phyloP scores from a whole-genome alignment of 2,329 filamentous ascomycete species.

The Trichophyton verrucosum region DNA sequence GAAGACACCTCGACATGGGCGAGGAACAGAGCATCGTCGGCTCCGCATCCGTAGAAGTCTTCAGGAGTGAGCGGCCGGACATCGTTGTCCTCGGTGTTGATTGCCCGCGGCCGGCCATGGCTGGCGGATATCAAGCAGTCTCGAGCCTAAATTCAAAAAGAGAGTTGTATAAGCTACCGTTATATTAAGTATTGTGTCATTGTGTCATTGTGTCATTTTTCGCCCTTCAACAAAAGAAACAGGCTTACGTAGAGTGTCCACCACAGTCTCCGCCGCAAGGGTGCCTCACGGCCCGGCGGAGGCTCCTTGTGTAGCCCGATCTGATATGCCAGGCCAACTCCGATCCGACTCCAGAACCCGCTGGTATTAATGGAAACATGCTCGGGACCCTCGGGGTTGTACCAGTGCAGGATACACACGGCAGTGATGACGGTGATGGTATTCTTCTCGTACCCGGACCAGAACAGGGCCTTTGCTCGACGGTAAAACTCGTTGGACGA shows the following conservation, averaged over 20 bases:
- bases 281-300: slow-evolving; percentile 22
- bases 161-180: too few relatives aligned
- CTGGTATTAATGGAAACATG: slow-evolving; percentile 33
- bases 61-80: slow-evolving; percentile 24
- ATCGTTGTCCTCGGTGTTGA: slow-evolving; percentile 29
- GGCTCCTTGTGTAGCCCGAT: slow-evolving; percentile 35
- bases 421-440: slow-evolving; percentile 23
- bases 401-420: slow-evolving; percentile 24
- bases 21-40: slow-evolving; percentile 25
- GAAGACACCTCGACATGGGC: slow-evolving; percentile 31
- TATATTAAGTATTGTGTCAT: too few relatives aligned
- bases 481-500: slow-evolving; percentile 23
- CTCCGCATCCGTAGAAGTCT: slow-evolving; percentile 24
- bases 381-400: slow-evolving; percentile 25
- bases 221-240: background rate
- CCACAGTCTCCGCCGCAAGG: slow-evolving; percentile 31
- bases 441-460: slow-evolving; percentile 23
- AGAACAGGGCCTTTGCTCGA: slow-evolving; percentile 24
- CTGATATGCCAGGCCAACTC: slow-evolving; percentile 33
- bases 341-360: slow-evolving; percentile 34
- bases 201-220: too few relatives aligned
- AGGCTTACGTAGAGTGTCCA: slow-evolving; percentile 32
- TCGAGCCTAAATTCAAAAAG: slow-evolving; percentile 17
- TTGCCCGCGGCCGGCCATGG: slow-evolving; percentile 30
- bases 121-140: slow-evolving; percentile 33